phyloP scores from a whole-genome alignment of 495 filamentous ascomycete genomes.

The Aspergillus haitiensis region DNA sequence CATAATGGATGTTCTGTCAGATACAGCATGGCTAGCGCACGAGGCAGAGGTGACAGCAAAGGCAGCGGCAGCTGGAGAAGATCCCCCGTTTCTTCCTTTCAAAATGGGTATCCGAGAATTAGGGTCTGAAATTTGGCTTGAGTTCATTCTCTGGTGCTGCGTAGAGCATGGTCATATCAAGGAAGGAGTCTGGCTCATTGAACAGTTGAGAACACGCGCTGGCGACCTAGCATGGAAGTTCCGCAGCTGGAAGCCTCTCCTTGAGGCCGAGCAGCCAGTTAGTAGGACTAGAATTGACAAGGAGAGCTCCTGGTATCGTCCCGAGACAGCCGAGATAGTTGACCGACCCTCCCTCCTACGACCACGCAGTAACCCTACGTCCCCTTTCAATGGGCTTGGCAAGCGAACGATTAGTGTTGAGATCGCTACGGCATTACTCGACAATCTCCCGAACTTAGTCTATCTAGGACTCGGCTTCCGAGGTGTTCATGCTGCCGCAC shows the following conservation, averaged over 20 bases:
- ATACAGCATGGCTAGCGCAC: slow-evolving; percentile 60
- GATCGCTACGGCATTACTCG: slow-evolving; percentile 54
- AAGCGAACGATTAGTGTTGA: slow-evolving; percentile 57
- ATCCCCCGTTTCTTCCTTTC: slow-evolving; percentile 52
- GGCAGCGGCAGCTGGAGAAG: slow-evolving; percentile 48
- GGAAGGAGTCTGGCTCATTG: slow-evolving; percentile 53
- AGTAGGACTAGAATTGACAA: slow-evolving; percentile 36
- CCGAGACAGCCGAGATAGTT: slow-evolving; percentile 20
- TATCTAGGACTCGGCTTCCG: slow-evolving; percentile 33
- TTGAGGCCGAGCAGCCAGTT: slow-evolving; percentile 30
- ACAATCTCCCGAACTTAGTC: slow-evolving; percentile 48
- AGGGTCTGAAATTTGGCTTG: slow-evolving; percentile 63
- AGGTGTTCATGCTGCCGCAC: slow-evolving; percentile 25
- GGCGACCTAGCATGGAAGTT: slow-evolving; percentile 40
- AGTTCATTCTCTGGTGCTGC: slow-evolving; percentile 67
- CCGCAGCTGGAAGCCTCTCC: slow-evolving; percentile 41
- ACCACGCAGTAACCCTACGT: slow-evolving; percentile 21
- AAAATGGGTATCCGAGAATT: slow-evolving; percentile 53
- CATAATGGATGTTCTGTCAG: slow-evolving; percentile 62
- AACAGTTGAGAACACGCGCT: slow-evolving; percentile 36
- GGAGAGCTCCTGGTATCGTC: slow-evolving; percentile 38
- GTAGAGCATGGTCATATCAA: slow-evolving; percentile 59
- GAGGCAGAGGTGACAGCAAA: slow-evolving; percentile 45
- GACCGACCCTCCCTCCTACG: slow-evolving; percentile 17
- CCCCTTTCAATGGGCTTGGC: slow-evolving; percentile 46